Evolutionary conservation across 495 filamentous ascomycete species (phyloP).

Genomic region (Glonium stellatum): DNA sequence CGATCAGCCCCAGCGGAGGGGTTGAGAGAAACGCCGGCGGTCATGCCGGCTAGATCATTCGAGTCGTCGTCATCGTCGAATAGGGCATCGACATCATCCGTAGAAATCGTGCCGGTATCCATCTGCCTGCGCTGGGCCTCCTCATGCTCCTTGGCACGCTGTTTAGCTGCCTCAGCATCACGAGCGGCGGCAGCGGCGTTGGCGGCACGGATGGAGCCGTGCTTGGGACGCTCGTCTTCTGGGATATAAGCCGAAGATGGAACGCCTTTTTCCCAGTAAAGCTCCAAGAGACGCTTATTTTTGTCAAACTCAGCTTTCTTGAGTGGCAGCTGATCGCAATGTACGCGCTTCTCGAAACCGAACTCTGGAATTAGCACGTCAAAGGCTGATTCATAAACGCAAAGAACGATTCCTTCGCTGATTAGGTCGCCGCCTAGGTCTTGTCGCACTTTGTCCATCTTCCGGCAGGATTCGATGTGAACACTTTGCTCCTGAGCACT

Average conservation of each 20-base stretch:
- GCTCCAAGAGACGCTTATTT: conserved; percentile 82
- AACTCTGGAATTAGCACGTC: conserved; percentile 97
- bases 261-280: conserved; percentile 99
- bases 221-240: conserved; percentile 90
- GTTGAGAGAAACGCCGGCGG: conserved; percentile 76
- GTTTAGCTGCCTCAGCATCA: conserved; percentile 71
- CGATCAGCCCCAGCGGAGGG: conserved; percentile 51
- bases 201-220: conserved; percentile 57
- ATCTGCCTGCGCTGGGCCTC: conserved; percentile 85
- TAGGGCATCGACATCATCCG: conserved; percentile 82
- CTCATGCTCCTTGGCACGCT: conserved; percentile 71
- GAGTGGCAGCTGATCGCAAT: conserved; percentile 93
- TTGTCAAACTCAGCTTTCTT: conserved; percentile 99
- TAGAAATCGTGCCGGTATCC: conserved; percentile 83
- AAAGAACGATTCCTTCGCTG: conserved; percentile 92
- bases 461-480: conserved; percentile 93
- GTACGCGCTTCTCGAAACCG: conserved; percentile 97
- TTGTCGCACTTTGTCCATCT: conserved; percentile 81
- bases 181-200: conserved; percentile 70
- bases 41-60: conserved; percentile 69
- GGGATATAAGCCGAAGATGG: conserved; percentile 94
- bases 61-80: conserved; percentile 90
- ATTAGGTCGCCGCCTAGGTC: conserved; percentile 87
- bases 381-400: conserved; percentile 97
- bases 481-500: conserved; percentile 97